Percentiles rank a stretch among this genome's conserved stretches.
Evolutionary conservation across 176 grass and related monocot species (phyloP).

Genomic region (Aegilops umbellulata): DNA sequence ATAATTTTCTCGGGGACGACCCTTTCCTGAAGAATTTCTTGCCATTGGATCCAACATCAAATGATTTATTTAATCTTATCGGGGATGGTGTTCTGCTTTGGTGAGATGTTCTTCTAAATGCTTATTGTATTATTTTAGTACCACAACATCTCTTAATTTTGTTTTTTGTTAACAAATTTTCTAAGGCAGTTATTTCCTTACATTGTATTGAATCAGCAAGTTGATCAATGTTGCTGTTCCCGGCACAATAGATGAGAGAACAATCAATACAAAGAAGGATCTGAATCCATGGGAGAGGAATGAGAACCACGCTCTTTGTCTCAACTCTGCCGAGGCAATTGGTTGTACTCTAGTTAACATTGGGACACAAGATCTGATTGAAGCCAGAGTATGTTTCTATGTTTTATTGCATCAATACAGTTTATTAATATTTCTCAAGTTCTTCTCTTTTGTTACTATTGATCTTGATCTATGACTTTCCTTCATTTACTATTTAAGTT

Average conservation of each 20-base stretch:
- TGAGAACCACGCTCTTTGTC: constrained; percentile 95
- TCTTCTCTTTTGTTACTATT: background rate
- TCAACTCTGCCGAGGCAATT: constrained; percentile 97
- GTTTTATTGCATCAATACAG: background rate
- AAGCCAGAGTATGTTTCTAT: constrained; percentile 74
- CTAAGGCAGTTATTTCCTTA: constrained; percentile 11
- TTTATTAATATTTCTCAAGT: background rate
- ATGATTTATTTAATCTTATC: constrained; percentile 74
- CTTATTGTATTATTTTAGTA: background rate
- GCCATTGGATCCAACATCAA: constrained; percentile 69
- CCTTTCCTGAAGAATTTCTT: constrained; percentile 87
- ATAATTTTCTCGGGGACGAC: constrained; percentile 86
- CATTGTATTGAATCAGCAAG: constrained; percentile 58
- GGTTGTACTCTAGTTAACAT: constrained; percentile 98
- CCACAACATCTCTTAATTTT: background rate
- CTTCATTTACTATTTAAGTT: background rate
- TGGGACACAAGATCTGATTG: constrained; percentile 96
- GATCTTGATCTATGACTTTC: background rate
- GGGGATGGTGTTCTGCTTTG: constrained; percentile 91
- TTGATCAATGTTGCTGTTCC: constrained; percentile 96
- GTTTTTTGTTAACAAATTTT: background rate
- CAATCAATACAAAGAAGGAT: constrained; percentile 86
- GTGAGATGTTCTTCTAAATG: constrained; percentile 40
- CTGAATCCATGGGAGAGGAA: constrained; percentile 97
- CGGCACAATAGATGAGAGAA: constrained; percentile 94